Conservation (phyloP, 768 basidiomycete species). For the Russula foetens region DNA sequence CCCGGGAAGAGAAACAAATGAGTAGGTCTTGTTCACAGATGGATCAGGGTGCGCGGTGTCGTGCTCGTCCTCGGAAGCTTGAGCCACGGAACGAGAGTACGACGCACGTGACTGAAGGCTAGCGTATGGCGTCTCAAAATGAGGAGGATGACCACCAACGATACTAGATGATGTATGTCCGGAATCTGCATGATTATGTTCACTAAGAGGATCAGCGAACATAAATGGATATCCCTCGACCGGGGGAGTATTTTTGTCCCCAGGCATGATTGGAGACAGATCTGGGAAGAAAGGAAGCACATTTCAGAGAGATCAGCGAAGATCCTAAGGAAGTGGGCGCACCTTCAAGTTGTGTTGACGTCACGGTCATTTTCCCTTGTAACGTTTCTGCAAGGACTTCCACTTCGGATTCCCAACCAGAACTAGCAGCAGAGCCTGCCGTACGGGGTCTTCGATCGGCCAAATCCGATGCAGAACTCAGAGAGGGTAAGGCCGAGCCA, state of each 20-base stretch:
- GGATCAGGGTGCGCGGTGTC: constrained; percentile 15
- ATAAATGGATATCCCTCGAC: constrained; percentile 1
- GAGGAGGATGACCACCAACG: constrained; percentile 10
- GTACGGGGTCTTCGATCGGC: constrained; percentile 13
- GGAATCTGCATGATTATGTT: not conserved
- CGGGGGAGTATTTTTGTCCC: constrained; percentile 3
- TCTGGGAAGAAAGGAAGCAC: constrained; percentile 3
- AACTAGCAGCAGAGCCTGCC: constrained; percentile 16
- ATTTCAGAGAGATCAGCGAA: constrained; percentile 14
- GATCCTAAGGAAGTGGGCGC: constrained; percentile 1
- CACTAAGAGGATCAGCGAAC: constrained; percentile 10
- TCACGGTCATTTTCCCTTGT: constrained; percentile 1
- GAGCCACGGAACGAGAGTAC: constrained; percentile 5
- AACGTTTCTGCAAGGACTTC: constrained; percentile 5
- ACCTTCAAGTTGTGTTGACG: constrained; percentile 7
- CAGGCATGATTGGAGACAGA: constrained; percentile 9
- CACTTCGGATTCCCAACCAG: constrained; percentile 11
- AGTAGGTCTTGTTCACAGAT: constrained; percentile 53
- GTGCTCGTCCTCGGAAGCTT: constrained; percentile 23
- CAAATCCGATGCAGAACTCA: constrained; percentile 5
- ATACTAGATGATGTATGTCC: constrained; percentile 12
- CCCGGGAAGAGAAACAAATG: constrained; percentile 74
- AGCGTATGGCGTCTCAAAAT: not conserved
- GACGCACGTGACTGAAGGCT: constrained; percentile 12
- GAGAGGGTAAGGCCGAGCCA: constrained; percentile 1